These are phyloP conservation scores for Globisporangium emineosum DNA, from an alignment of 352 stramenopile genomes.

Conservation along the genomic window DNA sequence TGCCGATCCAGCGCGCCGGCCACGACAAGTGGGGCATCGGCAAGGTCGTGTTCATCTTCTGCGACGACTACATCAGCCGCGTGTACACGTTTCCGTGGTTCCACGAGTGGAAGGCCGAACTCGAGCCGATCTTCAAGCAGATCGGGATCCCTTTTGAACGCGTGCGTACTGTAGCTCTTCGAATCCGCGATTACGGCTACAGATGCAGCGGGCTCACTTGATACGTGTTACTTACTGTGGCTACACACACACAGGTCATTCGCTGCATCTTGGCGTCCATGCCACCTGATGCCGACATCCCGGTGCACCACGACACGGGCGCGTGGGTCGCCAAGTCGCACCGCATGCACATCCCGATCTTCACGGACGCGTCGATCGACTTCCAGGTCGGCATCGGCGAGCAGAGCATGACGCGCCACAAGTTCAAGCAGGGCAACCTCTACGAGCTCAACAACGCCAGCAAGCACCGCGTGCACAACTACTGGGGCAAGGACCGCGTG, in stretches of 20 bases:
- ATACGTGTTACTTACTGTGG: not conserved
- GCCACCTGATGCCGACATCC: slow-evolving; percentile 94
- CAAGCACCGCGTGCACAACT: slow-evolving; percentile 95
- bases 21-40: slow-evolving; percentile 98
- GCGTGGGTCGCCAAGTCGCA: slow-evolving; percentile 96
- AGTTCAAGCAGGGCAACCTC: slow-evolving; percentile 92
- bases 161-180: slow-evolving; percentile 3
- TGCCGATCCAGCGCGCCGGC: slow-evolving; percentile 90
- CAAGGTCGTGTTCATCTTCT: slow-evolving; percentile 98
- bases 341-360: slow-evolving; percentile 96
- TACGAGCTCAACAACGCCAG: slow-evolving; percentile 99
- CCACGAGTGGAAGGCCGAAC: slow-evolving; percentile 71
- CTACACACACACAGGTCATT: slow-evolving; percentile 58
- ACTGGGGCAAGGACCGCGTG: slow-evolving; percentile 87
- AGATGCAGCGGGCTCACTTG: not conserved
- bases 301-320: slow-evolving; percentile 97
- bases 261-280: slow-evolving; percentile 95
- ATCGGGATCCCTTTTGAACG: slow-evolving; percentile 81
- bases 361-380: slow-evolving; percentile 80
- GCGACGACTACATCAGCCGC: slow-evolving; percentile 96
- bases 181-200: too few species aligned
- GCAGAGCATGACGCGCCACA: slow-evolving; percentile 84
- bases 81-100: slow-evolving; percentile 96
- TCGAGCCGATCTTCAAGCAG: slow-evolving; percentile 87
- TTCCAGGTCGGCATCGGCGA: slow-evolving; percentile 86